Evolutionary conservation across 2,329 filamentous ascomycete species (phyloP), one percentile per base, ranked within the genome.

Genomic region (Penicillium sp.): DNA sequence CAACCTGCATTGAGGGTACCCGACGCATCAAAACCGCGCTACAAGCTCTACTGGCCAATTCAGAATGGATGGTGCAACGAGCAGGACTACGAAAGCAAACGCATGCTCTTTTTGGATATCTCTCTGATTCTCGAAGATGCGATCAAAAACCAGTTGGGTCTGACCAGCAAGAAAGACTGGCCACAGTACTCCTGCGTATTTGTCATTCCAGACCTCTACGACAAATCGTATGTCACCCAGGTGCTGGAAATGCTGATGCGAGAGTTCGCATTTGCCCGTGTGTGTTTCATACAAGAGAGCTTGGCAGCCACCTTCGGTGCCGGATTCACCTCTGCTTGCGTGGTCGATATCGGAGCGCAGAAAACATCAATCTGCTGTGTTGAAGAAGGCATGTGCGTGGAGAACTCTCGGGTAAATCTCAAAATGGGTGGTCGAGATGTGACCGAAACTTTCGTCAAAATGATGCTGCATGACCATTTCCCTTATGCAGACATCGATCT

Each of bases 361-460:
- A 98, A 98, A 75, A 97, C 93, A 1, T 94, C 93, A 0, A 86
- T 98, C 20, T 91, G 90, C 47, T 98, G 93, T 54, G 90, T 98
- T 8, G 93, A 98, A 57, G 93, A 98, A 64, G 93, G 93, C 2
- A 85, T 98, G 68, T 89, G 87, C 59, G 79, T 95, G 17, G 93
- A 97, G 50, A 91, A 96, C 60, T 98, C 93, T 11, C 81, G 93
- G 11, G 80, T 98, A 61, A 97, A 97, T 63, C 72, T 98, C 50
- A 97, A 98, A 64, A 94, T 85, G 57, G 93, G 93, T 35, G 93
- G 93, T 1, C 83, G 79, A 56, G 93, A 98, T 64, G 86, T 97
- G 25, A 97, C 93, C 0, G 88, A 95, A 56, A 86, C 87, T 0
- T 96, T 98, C 58, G 78, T 95, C 63, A 95, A 93, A 69, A 97